Conservation (phyloP, 2,329 filamentous ascomycete species). For the Amesomyces nigricolor region DNA sequence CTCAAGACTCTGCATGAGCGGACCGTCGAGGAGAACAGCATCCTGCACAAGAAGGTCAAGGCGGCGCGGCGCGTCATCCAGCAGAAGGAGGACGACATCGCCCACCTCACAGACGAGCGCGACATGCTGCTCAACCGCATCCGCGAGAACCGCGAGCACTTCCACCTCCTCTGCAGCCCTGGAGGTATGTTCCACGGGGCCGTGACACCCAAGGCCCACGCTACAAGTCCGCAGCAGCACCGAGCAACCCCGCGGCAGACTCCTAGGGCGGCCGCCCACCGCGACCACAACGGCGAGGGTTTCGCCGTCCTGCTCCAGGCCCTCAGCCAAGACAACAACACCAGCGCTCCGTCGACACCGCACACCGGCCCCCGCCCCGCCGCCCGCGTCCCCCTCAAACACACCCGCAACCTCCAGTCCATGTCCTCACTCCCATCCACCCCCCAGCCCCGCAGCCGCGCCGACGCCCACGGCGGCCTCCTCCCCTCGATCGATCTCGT, state of each 20-base stretch:
- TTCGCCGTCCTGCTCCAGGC: constrained; percentile 79
- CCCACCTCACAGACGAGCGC: constrained; percentile 67
- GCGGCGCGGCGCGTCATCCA: constrained; percentile 74
- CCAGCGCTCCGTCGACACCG: constrained; percentile 67
- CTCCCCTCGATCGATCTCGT: constrained; percentile 59
- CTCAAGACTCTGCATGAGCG: constrained; percentile 62
- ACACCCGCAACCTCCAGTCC: constrained; percentile 72
- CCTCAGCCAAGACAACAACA: constrained; percentile 66
- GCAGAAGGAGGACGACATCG: constrained; percentile 68
- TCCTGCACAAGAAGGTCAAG: constrained; percentile 58
- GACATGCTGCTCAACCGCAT: constrained; percentile 75
- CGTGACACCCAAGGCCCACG: constrained; percentile 51
- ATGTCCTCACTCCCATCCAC: constrained; percentile 80
- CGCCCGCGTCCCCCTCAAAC: constrained; percentile 51
- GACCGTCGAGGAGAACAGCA: constrained; percentile 59
- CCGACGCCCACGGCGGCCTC: constrained; percentile 47
- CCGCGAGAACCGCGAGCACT: constrained; percentile 81
- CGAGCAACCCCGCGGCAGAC: constrained; percentile 49
- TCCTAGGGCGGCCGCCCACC: constrained; percentile 36
- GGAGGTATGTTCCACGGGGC: constrained; percentile 61
- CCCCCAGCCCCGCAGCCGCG: constrained; percentile 51
- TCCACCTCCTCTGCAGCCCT: constrained; percentile 71
- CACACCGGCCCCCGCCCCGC: constrained; percentile 41
- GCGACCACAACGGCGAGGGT: constrained; percentile 49
- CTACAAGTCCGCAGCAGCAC: constrained; percentile 41